Conservation (phyloP, 1,139 yeast species). For the Sugiyamaella pinicola region DNA sequence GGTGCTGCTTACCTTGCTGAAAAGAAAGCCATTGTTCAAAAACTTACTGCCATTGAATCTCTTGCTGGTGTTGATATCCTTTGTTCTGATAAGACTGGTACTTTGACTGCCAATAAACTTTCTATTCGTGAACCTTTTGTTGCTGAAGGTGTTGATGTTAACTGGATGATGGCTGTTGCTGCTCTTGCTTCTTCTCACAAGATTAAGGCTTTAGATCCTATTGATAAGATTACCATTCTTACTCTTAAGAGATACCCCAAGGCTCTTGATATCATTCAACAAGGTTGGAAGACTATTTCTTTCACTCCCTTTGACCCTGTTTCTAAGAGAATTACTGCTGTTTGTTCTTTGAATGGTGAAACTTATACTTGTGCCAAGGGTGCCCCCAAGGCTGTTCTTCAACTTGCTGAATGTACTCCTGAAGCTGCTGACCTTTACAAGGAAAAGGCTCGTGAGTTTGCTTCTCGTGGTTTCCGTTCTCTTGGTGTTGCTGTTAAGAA, state of each 20-base stretch:
- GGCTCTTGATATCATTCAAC: constrained; percentile 92
- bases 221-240: constrained; percentile 61
- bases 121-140: constrained; percentile 64
- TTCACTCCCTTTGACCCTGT: constrained; percentile 98
- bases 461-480: constrained; percentile 98
- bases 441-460: constrained; percentile 96
- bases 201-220: constrained; percentile 72
- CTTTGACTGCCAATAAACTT: constrained; percentile 87
- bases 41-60: constrained; percentile 87
- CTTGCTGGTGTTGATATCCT: constrained; percentile 92
- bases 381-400: constrained; percentile 98
- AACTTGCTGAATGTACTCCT: constrained; percentile 95
- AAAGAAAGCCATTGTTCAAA: constrained; percentile 90
- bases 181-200: constrained; percentile 71
- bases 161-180: constrained; percentile 72
- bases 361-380: constrained; percentile 96
- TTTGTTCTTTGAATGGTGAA: constrained; percentile 96
- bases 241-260: constrained; percentile 62
- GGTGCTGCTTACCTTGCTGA: constrained; percentile 95
- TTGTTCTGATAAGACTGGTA: constrained; percentile 95
- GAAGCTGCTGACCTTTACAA: constrained; percentile 93
- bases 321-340: constrained; percentile 93
- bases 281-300: constrained; percentile 86
- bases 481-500: constrained; percentile 99
- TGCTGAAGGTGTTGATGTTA: constrained; percentile 66